A percentile compares a stretch with the other conserved stretches of the same genome.
Evolutionary conservation across 768 basidiomycete genomes (phyloP).

Genomic region (Pisolithus sp.): DNA sequence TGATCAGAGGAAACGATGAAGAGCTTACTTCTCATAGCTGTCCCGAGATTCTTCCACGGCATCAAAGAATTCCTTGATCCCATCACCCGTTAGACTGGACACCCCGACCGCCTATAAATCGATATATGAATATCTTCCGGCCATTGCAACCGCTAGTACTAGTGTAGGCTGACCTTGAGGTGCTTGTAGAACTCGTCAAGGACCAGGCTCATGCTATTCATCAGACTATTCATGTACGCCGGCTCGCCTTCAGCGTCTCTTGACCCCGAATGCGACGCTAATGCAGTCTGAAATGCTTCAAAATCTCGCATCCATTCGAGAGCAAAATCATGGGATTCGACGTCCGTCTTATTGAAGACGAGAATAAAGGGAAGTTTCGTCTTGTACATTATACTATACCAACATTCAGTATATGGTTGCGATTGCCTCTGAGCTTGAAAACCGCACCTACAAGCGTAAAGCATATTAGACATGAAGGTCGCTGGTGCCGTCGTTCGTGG

Average conservation of each 20-base stretch:
- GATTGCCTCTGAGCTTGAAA: slow-evolving; percentile 2
- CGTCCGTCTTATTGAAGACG: slow-evolving; percentile 98
- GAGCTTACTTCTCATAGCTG: slow-evolving; percentile 80
- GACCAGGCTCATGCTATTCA: slow-evolving; percentile 98
- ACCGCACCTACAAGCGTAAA: slow-evolving; percentile 88
- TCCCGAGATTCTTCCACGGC: slow-evolving; percentile 82
- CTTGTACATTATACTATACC: slow-evolving; percentile 86
- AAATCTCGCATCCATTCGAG: slow-evolving; percentile 99
- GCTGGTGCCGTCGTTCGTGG: slow-evolving; percentile 91
- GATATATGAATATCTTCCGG: not conserved
- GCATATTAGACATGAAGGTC: slow-evolving; percentile 99
- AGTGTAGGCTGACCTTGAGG: slow-evolving; percentile 55
- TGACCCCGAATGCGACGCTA: slow-evolving; percentile 62
- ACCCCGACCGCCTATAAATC: slow-evolving; percentile 82
- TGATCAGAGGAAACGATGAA: slow-evolving; percentile 1
- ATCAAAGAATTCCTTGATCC: slow-evolving; percentile 85
- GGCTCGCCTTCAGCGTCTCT: slow-evolving; percentile 83
- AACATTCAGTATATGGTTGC: not conserved
- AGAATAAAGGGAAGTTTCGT: slow-evolving; percentile 95
- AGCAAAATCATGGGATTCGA: slow-evolving; percentile 83
- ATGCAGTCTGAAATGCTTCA: slow-evolving; percentile 86
- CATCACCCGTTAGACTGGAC: slow-evolving; percentile 92
- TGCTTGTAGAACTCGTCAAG: slow-evolving; percentile 98
- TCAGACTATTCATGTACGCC: slow-evolving; percentile 96
- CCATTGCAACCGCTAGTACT: not conserved